These are phyloP conservation scores for Vitis hybrid DNA, from an alignment of 177 flowering plant species.

Conservation along the genomic window DNA sequence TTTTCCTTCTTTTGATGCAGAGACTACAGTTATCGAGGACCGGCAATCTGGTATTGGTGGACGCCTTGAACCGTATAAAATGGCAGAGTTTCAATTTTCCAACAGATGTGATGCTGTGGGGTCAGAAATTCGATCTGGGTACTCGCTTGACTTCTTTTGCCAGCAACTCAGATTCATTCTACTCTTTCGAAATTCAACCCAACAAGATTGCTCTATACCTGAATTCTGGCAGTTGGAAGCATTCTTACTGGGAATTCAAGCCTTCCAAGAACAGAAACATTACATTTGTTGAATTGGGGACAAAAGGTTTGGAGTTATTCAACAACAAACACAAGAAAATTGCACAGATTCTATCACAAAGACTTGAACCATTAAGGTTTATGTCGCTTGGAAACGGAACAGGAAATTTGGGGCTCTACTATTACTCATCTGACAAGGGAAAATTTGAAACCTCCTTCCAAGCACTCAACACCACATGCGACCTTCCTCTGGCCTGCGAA, in stretches of 20 bases:
- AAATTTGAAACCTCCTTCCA: conserved; percentile 62
- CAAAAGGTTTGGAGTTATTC: conserved; percentile 57
- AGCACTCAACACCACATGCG: conserved; percentile 67
- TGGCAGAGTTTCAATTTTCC: conserved; percentile 96
- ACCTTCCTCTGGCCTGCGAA: conserved; percentile 80
- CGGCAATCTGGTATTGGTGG: conserved; percentile 69
- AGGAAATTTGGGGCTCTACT: conserved; percentile 70
- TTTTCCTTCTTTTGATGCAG: conserved; percentile 40
- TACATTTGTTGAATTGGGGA: conserved; percentile 42
- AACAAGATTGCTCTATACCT: conserved; percentile 58
- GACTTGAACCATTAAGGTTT: conserved; percentile 45
- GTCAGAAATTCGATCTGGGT: conserved; percentile 58
- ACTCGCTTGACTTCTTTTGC: conserved; percentile 57
- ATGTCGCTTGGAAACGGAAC: conserved; percentile 53
- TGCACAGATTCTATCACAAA: conserved; percentile 39
- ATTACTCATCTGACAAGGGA: conserved; percentile 43
- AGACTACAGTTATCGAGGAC: conserved; percentile 52
- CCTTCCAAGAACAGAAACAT: conserved; percentile 49
- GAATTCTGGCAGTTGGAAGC: conserved; percentile 44
- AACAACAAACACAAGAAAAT: conserved; percentile 35
- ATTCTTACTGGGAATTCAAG: conserved; percentile 85
- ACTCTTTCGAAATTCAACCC: conserved; percentile 62
- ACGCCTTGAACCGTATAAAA: conserved; percentile 40
- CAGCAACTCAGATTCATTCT: conserved; percentile 41
- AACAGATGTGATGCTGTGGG: conserved; percentile 68